phyloP scores from a whole-genome alignment of 1,139 yeast genomes.

The Suhomyces yuchorum region DNA sequence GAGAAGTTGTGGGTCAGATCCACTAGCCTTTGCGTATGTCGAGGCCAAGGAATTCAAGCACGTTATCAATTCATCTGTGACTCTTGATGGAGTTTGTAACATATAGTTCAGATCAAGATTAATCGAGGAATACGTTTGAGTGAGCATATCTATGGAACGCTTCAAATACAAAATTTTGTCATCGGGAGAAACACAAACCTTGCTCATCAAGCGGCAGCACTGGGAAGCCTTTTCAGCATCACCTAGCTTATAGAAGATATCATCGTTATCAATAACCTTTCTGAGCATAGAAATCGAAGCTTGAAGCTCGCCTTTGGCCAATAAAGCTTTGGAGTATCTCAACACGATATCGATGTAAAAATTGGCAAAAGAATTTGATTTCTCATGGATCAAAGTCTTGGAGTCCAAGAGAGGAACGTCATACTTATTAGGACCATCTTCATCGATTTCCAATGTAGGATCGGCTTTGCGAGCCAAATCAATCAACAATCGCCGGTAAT shows the following conservation, averaged over 20 bases:
- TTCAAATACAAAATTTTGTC: slow-evolving; percentile 39
- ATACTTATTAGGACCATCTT: slow-evolving; percentile 26
- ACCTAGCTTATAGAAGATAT: slow-evolving; percentile 43
- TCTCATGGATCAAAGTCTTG: slow-evolving; percentile 32
- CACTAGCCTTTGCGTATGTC: slow-evolving; percentile 26
- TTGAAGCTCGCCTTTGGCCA: slow-evolving; percentile 45
- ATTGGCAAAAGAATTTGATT: slow-evolving; percentile 40
- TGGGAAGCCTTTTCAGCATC: slow-evolving; percentile 48
- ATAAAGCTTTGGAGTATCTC: slow-evolving; percentile 44
- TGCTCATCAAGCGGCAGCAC: slow-evolving; percentile 43
- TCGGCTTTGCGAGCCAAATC: slow-evolving; percentile 38
- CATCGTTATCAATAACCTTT: slow-evolving; percentile 40
- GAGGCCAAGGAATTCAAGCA: slow-evolving; percentile 42
- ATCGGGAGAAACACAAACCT: slow-evolving; percentile 25
- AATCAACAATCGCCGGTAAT: slow-evolving; percentile 42
- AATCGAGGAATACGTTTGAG: slow-evolving; percentile 31
- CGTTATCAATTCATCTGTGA: slow-evolving; percentile 43
- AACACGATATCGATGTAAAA: slow-evolving; percentile 49
- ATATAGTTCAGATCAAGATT: slow-evolving; percentile 30
- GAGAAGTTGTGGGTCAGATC: slow-evolving; percentile 18
- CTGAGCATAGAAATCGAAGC: slow-evolving; percentile 33
- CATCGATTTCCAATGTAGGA: slow-evolving; percentile 30
- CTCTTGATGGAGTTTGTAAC: slow-evolving; percentile 28
- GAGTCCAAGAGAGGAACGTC: slow-evolving; percentile 39
- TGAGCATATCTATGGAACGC: slow-evolving; percentile 46